Percentiles rank a stretch among this genome's conserved stretches.
phyloP scores from a whole-genome alignment of 2,329 filamentous ascomycete genomes.

The Hypoxylon sp. region DNA sequence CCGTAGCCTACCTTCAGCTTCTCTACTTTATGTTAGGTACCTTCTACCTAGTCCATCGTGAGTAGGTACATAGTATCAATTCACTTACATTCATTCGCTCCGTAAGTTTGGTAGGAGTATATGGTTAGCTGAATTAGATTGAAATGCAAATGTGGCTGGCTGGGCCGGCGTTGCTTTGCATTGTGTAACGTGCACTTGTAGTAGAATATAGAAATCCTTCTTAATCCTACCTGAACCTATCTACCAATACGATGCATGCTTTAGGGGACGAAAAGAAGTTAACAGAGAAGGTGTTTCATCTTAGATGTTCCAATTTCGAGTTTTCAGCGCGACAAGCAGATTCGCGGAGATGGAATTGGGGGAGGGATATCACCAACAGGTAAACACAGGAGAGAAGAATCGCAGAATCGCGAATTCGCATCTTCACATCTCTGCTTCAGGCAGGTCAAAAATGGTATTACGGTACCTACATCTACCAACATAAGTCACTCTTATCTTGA shows the following conservation, averaged over 20 bases:
- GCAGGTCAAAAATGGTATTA: too few relatives aligned
- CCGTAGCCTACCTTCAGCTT: slow-evolving; percentile 10
- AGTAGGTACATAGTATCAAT: too few relatives aligned
- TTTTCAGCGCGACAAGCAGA: slow-evolving; percentile 2
- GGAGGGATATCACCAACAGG: too few relatives aligned
- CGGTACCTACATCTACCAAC: too few relatives aligned
- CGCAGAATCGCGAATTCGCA: too few relatives aligned
- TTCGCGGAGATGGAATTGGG: slow-evolving; percentile 13
- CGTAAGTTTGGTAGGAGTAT: too few relatives aligned
- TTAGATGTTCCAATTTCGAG: slow-evolving; percentile 5
- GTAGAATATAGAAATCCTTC: slow-evolving; percentile 25
- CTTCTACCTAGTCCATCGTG: slow-evolving; percentile 1
- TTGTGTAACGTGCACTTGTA: slow-evolving; percentile 32
- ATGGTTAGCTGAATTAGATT: slow-evolving; percentile 7
- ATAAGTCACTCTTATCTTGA: too few relatives aligned
- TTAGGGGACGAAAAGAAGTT: slow-evolving; percentile 5
- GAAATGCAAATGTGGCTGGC: slow-evolving; percentile 25
- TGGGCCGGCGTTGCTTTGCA: slow-evolving; percentile 28
- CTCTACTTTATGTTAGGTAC: slow-evolving; percentile 1
- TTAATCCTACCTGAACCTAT: slow-evolving; percentile 21
- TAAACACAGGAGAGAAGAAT: too few relatives aligned
- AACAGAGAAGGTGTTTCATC: slow-evolving; percentile 2
- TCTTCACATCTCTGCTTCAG: too few relatives aligned
- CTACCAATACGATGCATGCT: slow-evolving; percentile 9
- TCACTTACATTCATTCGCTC: too few relatives aligned